phyloP scores from a whole-genome alignment of 1,284 basidiomycete species.

The Apiotrichum veenhuisii region DNA sequence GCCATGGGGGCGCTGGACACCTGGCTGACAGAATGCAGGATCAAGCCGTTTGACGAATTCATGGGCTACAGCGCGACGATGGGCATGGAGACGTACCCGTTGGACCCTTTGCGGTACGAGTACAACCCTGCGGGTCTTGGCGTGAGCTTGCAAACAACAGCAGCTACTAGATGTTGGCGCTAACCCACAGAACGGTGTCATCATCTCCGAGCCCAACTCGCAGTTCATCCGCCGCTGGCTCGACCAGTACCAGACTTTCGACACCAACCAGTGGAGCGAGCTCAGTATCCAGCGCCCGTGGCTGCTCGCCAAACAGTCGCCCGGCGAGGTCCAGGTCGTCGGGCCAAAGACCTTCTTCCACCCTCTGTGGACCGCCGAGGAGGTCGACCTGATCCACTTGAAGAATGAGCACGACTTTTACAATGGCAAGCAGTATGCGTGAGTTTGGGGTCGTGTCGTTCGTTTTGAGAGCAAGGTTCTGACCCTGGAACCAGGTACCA shows the following conservation, averaged over 20 bases:
- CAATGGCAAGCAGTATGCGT: constrained; percentile 45
- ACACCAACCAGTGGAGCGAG: constrained; percentile 46
- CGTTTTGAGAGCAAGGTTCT: background rate
- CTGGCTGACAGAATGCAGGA: constrained; percentile 18
- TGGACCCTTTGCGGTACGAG: constrained; percentile 37
- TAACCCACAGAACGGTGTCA: constrained; percentile 48
- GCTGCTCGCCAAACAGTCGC: constrained; percentile 48
- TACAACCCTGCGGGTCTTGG: constrained; percentile 42
- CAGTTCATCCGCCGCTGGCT: constrained; percentile 52
- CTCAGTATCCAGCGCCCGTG: constrained; percentile 49
- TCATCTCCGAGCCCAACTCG: constrained; percentile 48
- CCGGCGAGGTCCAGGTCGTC: constrained; percentile 52
- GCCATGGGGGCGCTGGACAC: too few species aligned
- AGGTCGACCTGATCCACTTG: constrained; percentile 42
- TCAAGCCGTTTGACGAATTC: constrained; percentile 42
- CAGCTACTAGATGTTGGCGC: background rate
- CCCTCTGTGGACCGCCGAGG: constrained; percentile 51
- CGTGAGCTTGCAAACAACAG: background rate
- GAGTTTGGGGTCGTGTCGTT: constrained; percentile 9
- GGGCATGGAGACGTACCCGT: constrained; percentile 48
- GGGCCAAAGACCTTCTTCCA: constrained; percentile 52
- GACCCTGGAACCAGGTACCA: constrained; percentile 38
- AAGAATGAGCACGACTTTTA: constrained; percentile 42
- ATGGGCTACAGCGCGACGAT: constrained; percentile 48
- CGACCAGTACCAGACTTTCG: constrained; percentile 49